phyloP scores from a whole-genome alignment of 169 alveolate species.

The Neospora caninum region DNA sequence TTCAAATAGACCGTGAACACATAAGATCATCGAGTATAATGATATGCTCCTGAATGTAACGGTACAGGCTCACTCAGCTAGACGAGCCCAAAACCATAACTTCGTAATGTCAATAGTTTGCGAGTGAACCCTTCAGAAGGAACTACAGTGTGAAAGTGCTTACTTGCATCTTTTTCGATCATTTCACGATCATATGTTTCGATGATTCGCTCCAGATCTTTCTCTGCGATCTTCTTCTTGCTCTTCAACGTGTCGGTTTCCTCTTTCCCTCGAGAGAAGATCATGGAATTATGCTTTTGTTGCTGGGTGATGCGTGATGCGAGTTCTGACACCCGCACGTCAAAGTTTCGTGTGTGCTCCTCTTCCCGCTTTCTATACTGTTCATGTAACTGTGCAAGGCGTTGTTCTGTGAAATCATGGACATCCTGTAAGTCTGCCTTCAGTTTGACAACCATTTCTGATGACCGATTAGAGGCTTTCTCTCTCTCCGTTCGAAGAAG shows the following conservation, averaged over 20 bases:
- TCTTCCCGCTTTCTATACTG: constrained; percentile 43
- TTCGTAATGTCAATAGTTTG: not conserved
- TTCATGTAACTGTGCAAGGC: constrained; percentile 56
- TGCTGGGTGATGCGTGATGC: constrained; percentile 45
- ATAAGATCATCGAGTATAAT: not conserved
- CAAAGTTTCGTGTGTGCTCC: constrained; percentile 49
- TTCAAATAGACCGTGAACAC: too few relatives aligned
- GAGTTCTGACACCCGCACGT: constrained; percentile 31
- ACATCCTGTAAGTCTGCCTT: constrained; percentile 65
- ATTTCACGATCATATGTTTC: constrained; percentile 49
- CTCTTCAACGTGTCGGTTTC: constrained; percentile 47
- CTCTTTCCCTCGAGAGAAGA: constrained; percentile 44
- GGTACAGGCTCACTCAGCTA: not conserved
- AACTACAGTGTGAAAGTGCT: not conserved
- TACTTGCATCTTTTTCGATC: constrained; percentile 47
- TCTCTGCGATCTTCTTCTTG: constrained; percentile 49
- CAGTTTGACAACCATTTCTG: constrained; percentile 60
- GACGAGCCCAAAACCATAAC: not conserved
- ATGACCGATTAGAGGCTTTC: constrained; percentile 42
- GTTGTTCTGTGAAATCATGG: constrained; percentile 53
- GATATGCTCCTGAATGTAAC: not conserved
- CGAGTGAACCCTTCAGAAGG: not conserved
- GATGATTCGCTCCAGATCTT: constrained; percentile 54
- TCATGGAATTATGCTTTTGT: constrained; percentile 42
- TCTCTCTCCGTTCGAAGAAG: constrained; percentile 63